phyloP scores from a whole-genome alignment of 441 rosid species.

The Erysimum cheiri region DNA sequence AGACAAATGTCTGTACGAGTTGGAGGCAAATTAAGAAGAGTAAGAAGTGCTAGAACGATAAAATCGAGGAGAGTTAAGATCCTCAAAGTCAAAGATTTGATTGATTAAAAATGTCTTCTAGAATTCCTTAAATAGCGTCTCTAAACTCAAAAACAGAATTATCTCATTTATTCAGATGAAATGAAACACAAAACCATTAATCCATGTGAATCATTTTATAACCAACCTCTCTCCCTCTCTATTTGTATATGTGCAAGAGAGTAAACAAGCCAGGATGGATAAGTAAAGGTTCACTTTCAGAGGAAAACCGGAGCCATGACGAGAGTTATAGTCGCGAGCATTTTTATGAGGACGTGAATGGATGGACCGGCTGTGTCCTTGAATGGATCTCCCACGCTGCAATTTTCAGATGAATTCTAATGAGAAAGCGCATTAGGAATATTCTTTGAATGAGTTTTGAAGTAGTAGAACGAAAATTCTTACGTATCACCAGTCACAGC shows the following conservation, averaged over 20 bases:
- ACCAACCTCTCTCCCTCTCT: constrained; percentile 40
- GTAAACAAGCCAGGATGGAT: constrained; percentile 20
- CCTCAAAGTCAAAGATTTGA: constrained; percentile 36
- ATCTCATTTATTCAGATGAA: constrained; percentile 40
- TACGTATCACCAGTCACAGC: constrained; percentile 98
- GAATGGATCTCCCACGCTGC: constrained; percentile 99
- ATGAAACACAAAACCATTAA: constrained; percentile 41
- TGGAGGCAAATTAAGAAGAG: constrained; percentile 51
- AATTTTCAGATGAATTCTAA: constrained; percentile 23
- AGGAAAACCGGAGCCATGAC: constrained; percentile 59
- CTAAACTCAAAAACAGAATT: constrained; percentile 36
- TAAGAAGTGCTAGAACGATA: constrained; percentile 46
- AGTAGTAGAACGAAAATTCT: constrained; percentile 42
- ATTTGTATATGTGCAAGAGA: constrained; percentile 43
- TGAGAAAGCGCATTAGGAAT: constrained; percentile 3
- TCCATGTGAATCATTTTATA: constrained; percentile 30
- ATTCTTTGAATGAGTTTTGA: neutral
- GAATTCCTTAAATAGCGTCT: neutral
- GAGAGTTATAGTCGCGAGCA: constrained; percentile 97
- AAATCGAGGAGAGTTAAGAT: constrained; percentile 30
- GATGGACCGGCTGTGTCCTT: constrained; percentile 99
- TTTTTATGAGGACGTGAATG: constrained; percentile 89
- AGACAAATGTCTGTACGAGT: constrained; percentile 49
- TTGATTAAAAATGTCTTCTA: constrained; percentile 36
- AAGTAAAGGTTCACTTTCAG: constrained; percentile 36